A percentile compares a stretch with the other conserved stretches of the same genome.
Evolutionary conservation across 2,329 filamentous ascomycete genomes (phyloP).

Genomic region (Hypomyces rosellus): DNA sequence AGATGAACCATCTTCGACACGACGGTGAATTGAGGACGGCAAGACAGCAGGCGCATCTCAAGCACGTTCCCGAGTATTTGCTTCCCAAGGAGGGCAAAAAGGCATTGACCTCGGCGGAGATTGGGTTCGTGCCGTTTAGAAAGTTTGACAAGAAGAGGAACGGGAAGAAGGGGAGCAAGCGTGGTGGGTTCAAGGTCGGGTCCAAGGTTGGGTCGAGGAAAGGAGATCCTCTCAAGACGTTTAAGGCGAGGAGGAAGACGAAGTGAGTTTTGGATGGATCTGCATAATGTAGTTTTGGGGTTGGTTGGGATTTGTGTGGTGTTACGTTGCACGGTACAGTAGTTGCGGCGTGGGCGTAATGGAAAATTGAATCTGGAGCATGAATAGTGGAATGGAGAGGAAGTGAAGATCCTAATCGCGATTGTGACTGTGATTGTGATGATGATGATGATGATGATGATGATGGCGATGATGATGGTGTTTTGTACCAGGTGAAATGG

Average conservation of each 20-base stretch:
- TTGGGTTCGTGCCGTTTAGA: conserved; percentile 69
- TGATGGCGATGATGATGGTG: neutral
- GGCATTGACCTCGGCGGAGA: conserved; percentile 56
- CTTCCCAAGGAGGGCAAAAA: conserved; percentile 72
- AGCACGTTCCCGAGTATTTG: conserved; percentile 90
- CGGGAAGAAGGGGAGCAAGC: conserved; percentile 13
- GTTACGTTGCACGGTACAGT: too few relatives aligned
- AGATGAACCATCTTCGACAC: conserved; percentile 80
- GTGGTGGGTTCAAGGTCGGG: conserved; percentile 39
- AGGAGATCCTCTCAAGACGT: conserved; percentile 80
- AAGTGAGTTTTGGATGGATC: conserved; percentile 18
- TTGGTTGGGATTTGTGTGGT: too few relatives aligned
- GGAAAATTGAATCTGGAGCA: neutral
- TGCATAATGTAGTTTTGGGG: neutral
- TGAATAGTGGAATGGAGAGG: neutral
- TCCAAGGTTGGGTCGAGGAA: conserved; percentile 57
- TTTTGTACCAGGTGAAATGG: too few relatives aligned
- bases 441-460: neutral
- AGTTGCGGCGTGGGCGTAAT: neutral
- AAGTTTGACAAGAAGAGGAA: conserved; percentile 46
- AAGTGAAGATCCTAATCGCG: neutral
- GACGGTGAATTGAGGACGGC: conserved; percentile 82
- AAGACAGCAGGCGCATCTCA: conserved; percentile 79
- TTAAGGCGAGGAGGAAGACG: conserved; percentile 58
- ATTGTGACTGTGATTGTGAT: too few relatives aligned